Evolutionary conservation across 2,329 filamentous ascomycete genomes (phyloP).

Genomic region (Cadophora sp.): DNA sequence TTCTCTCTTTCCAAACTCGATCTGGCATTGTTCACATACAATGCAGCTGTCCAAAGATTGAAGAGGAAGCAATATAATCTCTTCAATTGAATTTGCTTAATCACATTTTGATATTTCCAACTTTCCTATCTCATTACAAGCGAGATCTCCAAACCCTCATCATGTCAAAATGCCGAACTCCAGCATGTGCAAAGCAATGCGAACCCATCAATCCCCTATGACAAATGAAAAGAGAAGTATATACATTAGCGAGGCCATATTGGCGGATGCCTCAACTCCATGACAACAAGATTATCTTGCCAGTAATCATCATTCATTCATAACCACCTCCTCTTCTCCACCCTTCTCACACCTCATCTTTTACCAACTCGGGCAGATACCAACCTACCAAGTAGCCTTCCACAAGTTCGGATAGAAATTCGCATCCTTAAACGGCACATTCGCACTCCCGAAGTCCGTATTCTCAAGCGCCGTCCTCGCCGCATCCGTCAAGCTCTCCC

Average conservation of each 20-base stretch:
- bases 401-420: slow-evolving; percentile 49
- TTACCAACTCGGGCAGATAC: background rate
- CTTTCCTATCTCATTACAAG: background rate
- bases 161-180: background rate
- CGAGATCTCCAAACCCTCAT: background rate
- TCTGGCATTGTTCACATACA: no score
- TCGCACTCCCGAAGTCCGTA: slow-evolving; percentile 51
- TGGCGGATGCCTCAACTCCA: slow-evolving; percentile 13
- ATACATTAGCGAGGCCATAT: slow-evolving; percentile 8
- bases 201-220: background rate
- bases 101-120: background rate
- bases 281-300: background rate
- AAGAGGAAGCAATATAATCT: background rate
- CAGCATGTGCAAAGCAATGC: background rate
- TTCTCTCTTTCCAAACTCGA: background rate
- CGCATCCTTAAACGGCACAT: slow-evolving; percentile 49
- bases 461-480: slow-evolving; percentile 47
- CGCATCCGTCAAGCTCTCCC: slow-evolving; percentile 49
- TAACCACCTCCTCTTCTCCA: background rate
- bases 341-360: background rate
- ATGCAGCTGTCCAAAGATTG: no score
- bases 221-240: slow-evolving; percentile 15
- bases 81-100: background rate
- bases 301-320: slow-evolving; percentile 1
- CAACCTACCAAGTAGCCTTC: slow-evolving; percentile 5